A percentile compares a stretch with the other conserved stretches of the same genome.
Evolutionary conservation across 306 rosid species (phyloP).

Genomic region (Benincasa hispida): DNA sequence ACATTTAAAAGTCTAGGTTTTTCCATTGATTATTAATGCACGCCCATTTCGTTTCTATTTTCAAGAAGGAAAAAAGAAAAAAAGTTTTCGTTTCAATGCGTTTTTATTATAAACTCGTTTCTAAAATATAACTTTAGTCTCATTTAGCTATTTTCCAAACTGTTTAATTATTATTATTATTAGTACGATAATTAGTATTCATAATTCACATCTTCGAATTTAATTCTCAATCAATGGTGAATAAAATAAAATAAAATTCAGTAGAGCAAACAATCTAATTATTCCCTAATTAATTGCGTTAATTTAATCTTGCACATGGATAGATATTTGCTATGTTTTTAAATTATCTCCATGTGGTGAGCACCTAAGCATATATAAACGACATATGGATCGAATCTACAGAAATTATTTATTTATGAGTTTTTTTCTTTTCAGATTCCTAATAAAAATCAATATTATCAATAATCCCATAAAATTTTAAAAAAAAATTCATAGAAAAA

Average conservation of each 20-base stretch:
- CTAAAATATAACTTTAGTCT: not conserved
- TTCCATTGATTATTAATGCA: too few species aligned
- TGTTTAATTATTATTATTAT: not conserved
- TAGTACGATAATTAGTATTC: too few species aligned
- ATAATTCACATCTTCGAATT: not conserved
- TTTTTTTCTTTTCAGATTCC: not conserved
- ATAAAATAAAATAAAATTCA: not conserved
- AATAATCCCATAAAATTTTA: too few species aligned
- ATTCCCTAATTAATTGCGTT: not conserved
- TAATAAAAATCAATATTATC: not conserved
- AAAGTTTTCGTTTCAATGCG: too few species aligned
- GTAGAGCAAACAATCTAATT: not conserved
- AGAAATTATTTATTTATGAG: not conserved
- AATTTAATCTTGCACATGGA: constrained; percentile 3
- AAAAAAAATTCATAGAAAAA: too few species aligned
- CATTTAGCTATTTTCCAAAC: not conserved
- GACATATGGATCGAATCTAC: not conserved
- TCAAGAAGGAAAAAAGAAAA: too few species aligned
- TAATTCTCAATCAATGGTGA: not conserved
- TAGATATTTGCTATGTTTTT: not conserved
- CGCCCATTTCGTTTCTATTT: too few species aligned
- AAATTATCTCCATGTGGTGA: not conserved
- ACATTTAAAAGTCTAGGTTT: too few species aligned
- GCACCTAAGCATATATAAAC: not conserved
- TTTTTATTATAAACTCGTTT: too few species aligned